Conservation (phyloP, 176 grass and related monocot genomes). For the Juncus inflexus region DNA sequence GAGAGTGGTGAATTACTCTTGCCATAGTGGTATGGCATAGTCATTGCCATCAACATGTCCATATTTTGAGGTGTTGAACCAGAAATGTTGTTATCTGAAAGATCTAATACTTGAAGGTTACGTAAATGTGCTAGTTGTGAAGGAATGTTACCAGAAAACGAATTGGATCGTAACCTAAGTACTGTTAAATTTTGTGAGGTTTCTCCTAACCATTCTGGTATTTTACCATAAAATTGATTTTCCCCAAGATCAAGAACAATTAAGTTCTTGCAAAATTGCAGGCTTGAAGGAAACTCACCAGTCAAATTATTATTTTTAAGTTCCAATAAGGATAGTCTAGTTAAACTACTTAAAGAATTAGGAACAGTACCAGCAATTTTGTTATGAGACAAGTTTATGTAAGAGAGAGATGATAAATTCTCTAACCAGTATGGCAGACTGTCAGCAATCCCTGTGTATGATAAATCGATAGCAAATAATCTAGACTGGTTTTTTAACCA, state of each 20-base stretch:
- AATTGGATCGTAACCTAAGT: slow-evolving; percentile 28
- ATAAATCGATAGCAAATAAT: neutral
- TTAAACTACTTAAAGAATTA: slow-evolving; percentile 14
- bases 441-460: neutral
- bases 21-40: neutral
- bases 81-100: slow-evolving; percentile 13
- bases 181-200: neutral
- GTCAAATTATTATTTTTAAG: slow-evolving; percentile 32
- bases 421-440: neutral
- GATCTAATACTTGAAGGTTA: slow-evolving; percentile 12
- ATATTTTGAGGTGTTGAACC: slow-evolving; percentile 17
- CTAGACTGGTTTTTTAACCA: neutral
- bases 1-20: rapidly evolving
- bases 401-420: neutral
- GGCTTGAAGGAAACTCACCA: slow-evolving; percentile 27
- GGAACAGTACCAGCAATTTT: slow-evolving; percentile 10
- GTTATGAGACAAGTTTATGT: slow-evolving; percentile 7
- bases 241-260: neutral
- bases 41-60: slow-evolving; percentile 27
- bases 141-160: slow-evolving; percentile 24
- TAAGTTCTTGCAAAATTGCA: slow-evolving; percentile 16
- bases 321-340: neutral
- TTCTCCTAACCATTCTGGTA: slow-evolving; percentile 4
- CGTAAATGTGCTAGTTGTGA: neutral
- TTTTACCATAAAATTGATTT: neutral